These are phyloP conservation scores for Przewalskia tangutica DNA, from an alignment of 257 asterid genomes.

Conservation along the genomic window DNA sequence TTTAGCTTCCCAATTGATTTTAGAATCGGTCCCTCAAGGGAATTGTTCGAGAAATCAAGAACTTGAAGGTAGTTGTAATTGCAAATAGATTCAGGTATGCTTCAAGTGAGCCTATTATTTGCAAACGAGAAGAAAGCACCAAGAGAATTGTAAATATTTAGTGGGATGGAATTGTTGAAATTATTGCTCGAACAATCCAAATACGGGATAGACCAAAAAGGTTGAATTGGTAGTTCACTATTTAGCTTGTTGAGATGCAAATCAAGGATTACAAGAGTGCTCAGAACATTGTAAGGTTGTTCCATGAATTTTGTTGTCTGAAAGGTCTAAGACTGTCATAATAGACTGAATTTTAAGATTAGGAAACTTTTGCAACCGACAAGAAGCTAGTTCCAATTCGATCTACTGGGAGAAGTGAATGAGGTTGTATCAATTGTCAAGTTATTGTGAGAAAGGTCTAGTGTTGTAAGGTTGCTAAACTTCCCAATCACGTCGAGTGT, in stretches of 20 bases:
- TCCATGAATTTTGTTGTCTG: constrained; percentile 28
- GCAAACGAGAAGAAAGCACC: constrained; percentile 22
- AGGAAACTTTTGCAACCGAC: constrained; percentile 34
- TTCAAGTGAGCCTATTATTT: constrained; percentile 22
- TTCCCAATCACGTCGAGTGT: constrained; percentile 1
- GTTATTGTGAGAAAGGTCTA: constrained; percentile 49
- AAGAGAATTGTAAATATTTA: constrained; percentile 9
- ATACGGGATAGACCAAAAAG: not conserved
- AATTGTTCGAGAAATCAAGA: constrained; percentile 27
- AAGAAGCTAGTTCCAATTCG: constrained; percentile 36
- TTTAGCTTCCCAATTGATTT: constrained; percentile 11
- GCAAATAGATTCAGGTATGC: constrained; percentile 11
- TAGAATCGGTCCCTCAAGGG: constrained; percentile 29
- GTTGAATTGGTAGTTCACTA: constrained; percentile 24
- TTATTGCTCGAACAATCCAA: constrained; percentile 36
- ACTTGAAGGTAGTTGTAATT: constrained; percentile 11
- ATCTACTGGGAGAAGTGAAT: not conserved
- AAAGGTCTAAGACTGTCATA: constrained; percentile 34
- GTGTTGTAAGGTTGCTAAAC: constrained; percentile 22
- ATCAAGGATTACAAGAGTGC: constrained; percentile 16
- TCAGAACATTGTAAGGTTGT: constrained; percentile 15
- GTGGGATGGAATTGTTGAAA: constrained; percentile 28
- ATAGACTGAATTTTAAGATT: constrained; percentile 17
- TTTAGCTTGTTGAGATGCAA: constrained; percentile 21
- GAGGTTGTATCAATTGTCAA: constrained; percentile 21